Conservation (phyloP, 768 basidiomycete species). For the Phylloporus sp. region DNA sequence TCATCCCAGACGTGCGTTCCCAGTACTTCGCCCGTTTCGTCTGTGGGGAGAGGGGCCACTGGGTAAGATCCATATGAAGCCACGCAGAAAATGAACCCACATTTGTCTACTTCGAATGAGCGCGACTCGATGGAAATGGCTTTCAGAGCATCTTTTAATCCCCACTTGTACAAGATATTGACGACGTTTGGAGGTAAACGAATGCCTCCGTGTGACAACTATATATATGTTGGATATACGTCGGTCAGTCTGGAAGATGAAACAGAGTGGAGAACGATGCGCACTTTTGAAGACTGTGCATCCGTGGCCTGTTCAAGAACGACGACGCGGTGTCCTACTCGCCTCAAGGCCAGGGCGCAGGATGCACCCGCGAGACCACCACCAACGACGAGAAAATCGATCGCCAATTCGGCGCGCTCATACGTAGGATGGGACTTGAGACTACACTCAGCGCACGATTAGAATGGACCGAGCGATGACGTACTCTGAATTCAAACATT, state of each 20-base stretch:
- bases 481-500: slow-evolving; percentile 16
- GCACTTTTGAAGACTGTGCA: slow-evolving; percentile 33
- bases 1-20: slow-evolving; percentile 45
- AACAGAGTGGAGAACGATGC: not conserved
- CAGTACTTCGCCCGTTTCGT: slow-evolving; percentile 40
- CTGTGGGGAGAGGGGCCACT: slow-evolving; percentile 33
- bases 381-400: slow-evolving; percentile 45
- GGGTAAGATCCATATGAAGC: not conserved
- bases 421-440: slow-evolving; percentile 13
- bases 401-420: slow-evolving; percentile 12
- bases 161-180: slow-evolving; percentile 52
- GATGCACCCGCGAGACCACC: slow-evolving; percentile 54
- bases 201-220: slow-evolving; percentile 37
- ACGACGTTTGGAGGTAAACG: slow-evolving; percentile 58
- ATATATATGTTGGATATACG: too few species aligned
- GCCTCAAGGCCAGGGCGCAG: slow-evolving; percentile 48
- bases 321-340: slow-evolving; percentile 56
- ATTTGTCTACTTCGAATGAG: slow-evolving; percentile 24
- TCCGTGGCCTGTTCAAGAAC: slow-evolving; percentile 49
- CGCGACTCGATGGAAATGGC: slow-evolving; percentile 26
- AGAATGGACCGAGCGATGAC: not conserved
- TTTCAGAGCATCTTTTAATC: slow-evolving; percentile 40
- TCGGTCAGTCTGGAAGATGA: not conserved
- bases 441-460: not conserved
- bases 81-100: slow-evolving; percentile 17